Conservation (phyloP, 768 basidiomycete species). For the Hemileccinum rubropunctum region DNA sequence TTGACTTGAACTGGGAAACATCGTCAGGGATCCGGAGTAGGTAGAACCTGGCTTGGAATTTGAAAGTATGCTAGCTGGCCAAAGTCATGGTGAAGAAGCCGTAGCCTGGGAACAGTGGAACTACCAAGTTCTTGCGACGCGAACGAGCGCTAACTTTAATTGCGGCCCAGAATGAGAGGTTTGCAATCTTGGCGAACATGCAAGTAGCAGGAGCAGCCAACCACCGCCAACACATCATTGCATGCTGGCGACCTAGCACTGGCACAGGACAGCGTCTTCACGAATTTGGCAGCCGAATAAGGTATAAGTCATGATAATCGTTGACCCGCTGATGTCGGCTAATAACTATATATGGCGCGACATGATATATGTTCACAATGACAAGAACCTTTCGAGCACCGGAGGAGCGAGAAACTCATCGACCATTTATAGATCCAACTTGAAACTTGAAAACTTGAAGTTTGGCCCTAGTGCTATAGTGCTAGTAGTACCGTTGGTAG, state of each 20-base stretch:
- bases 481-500: no score
- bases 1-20: slow-evolving; percentile 6
- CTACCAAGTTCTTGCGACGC: neutral
- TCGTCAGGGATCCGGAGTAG: neutral
- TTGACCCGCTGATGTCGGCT: no score
- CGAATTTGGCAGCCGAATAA: neutral
- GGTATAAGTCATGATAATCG: no score
- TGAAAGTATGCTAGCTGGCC: neutral
- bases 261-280: neutral
- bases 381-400: no score
- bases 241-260: neutral
- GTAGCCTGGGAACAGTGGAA: neutral
- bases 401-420: no score
- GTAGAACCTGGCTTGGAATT: neutral
- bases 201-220: neutral
- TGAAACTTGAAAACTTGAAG: no score
- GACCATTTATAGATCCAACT: no score
- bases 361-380: no score
- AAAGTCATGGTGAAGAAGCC: neutral
- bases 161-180: neutral
- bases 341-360: no score
- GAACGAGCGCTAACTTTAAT: neutral
- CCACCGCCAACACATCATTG: neutral
- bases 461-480: no score
- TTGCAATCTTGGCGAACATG: neutral